Percentiles rank a stretch among this genome's conserved stretches.
Conservation (phyloP, 257 asterid species). For the Euphrasia confusa region DNA sequence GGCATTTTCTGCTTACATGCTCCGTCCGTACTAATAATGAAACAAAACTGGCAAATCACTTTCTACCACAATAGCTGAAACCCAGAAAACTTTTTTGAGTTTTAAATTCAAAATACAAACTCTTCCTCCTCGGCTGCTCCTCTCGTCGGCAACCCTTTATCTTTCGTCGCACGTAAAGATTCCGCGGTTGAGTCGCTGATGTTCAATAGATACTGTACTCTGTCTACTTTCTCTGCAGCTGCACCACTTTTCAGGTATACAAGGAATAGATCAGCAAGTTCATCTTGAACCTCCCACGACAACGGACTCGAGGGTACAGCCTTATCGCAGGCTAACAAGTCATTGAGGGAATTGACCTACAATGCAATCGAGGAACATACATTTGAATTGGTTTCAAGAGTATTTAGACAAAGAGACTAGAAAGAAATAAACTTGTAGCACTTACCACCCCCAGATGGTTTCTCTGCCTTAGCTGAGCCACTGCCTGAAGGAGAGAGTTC, state of each 20-base stretch:
- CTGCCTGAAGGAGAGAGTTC: slow-evolving; percentile 86
- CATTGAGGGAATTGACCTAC: slow-evolving; percentile 84
- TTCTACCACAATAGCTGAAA: neutral
- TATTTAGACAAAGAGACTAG: neutral
- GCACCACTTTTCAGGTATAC: slow-evolving; percentile 55
- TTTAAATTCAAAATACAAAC: slow-evolving; percentile 50
- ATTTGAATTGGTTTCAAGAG: neutral
- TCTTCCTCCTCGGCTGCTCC: slow-evolving; percentile 53
- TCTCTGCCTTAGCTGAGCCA: slow-evolving; percentile 77
- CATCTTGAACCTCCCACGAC: slow-evolving; percentile 86
- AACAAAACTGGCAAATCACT: neutral
- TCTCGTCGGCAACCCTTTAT: slow-evolving; percentile 31
- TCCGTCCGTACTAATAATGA: neutral
- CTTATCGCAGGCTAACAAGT: slow-evolving; percentile 89
- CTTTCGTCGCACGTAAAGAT: slow-evolving; percentile 48
- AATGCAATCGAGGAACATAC: slow-evolving; percentile 14
- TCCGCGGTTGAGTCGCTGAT: slow-evolving; percentile 77
- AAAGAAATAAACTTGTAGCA: neutral
- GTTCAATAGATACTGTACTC: slow-evolving; percentile 75
- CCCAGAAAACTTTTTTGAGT: no score
- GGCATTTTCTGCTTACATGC: no score
- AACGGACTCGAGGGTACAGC: slow-evolving; percentile 77
- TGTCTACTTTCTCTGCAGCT: slow-evolving; percentile 50
- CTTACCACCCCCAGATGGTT: slow-evolving; percentile 79
- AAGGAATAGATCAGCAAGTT: slow-evolving; percentile 67